Conservation (phyloP, 192 early-diverging fungal genomes). For the Umbelopsis ramanniana region DNA sequence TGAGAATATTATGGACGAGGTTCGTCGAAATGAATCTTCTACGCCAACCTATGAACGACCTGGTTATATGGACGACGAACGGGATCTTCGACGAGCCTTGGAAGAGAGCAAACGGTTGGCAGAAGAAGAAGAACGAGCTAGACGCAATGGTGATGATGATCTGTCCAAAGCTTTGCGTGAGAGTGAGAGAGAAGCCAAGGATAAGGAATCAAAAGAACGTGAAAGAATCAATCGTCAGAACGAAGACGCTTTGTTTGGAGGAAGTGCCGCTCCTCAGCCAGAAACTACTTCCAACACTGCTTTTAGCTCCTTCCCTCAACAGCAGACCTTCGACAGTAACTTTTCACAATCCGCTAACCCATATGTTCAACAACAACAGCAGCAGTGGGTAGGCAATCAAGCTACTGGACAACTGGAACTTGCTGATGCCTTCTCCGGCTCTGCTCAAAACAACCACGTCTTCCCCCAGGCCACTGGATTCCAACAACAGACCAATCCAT, state of each 20-base stretch:
- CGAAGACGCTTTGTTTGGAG: conserved; percentile 28
- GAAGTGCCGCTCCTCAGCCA: background rate
- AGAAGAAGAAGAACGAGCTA: conserved; percentile 42
- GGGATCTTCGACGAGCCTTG: conserved; percentile 78
- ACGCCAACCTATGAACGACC: conserved; percentile 39
- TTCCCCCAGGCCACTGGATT: conserved; percentile 9
- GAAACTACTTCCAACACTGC: background rate
- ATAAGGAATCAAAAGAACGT: conserved; percentile 36
- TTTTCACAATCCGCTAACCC: conserved; percentile 27
- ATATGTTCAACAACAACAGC: conserved; percentile 35
- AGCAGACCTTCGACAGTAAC: background rate
- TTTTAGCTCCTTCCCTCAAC: conserved; percentile 24
- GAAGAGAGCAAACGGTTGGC: conserved; percentile 83
- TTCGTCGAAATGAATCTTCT: background rate
- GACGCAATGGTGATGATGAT: conserved; percentile 33
- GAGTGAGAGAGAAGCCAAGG: conserved; percentile 40
- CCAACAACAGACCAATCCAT: conserved; percentile 21
- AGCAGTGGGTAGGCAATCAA: conserved; percentile 26
- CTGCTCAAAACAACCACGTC: background rate
- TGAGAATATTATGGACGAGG: conserved; percentile 42
- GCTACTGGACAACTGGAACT: conserved; percentile 7
- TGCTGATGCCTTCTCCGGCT: conserved; percentile 6
- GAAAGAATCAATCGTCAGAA: conserved; percentile 26
- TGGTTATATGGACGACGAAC: conserved; percentile 72
- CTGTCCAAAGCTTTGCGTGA: conserved; percentile 35